These are phyloP conservation scores for Biscogniauxia mediterranea DNA, from an alignment of 2,329 filamentous ascomycete species.

Conservation along the genomic window DNA sequence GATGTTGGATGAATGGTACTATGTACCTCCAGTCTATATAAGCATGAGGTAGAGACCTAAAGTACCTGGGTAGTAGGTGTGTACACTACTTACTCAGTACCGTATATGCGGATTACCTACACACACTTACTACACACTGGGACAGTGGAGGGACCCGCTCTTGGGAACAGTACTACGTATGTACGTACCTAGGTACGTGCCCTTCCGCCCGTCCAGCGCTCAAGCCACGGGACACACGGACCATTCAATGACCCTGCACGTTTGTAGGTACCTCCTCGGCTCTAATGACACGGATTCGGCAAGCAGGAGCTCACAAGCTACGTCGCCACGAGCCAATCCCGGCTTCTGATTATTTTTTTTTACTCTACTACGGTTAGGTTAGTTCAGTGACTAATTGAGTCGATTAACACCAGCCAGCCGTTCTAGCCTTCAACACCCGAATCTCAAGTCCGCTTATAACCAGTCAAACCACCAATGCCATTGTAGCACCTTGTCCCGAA, in stretches of 20 bases:
- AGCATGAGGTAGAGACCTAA: no score
- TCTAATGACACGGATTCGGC: slow-evolving; percentile 21
- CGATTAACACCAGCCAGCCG: background rate
- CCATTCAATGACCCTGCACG: background rate
- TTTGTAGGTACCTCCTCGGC: slow-evolving; percentile 13
- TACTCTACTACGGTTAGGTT: background rate
- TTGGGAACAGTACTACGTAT: no score
- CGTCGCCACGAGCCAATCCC: slow-evolving; percentile 24
- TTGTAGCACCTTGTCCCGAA: background rate
- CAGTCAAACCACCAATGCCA: background rate
- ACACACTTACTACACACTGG: no score
- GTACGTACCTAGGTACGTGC: background rate
- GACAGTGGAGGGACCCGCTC: no score
- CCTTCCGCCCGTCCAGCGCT: slow-evolving; percentile 17
- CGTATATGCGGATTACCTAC: no score
- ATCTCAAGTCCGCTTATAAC: slow-evolving; percentile 1
- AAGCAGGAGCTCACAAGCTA: slow-evolving; percentile 10
- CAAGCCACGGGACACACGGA: background rate
- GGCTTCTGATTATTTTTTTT: slow-evolving; percentile 17
- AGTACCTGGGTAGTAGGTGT: no score
- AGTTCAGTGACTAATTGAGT: slow-evolving; percentile 2
- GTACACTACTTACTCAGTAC: no score
- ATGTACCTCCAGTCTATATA: no score
- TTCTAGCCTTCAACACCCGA: slow-evolving; percentile 14
- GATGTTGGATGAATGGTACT: background rate